phyloP scores from a whole-genome alignment of 352 stramenopile species.

The Elongisporangium senticosum region DNA sequence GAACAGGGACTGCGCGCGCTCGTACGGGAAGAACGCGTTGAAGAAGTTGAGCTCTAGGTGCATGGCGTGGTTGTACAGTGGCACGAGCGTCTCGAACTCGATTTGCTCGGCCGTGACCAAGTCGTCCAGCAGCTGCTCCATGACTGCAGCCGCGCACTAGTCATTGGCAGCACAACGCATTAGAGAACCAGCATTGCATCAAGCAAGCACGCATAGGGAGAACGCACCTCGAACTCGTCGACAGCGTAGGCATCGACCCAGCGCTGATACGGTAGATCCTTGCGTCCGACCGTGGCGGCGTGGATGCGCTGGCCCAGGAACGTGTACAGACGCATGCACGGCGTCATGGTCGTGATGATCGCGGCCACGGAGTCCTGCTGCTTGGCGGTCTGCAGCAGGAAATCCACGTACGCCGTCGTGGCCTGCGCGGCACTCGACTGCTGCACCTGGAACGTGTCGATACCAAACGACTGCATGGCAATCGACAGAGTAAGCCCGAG shows the following conservation, averaged over 20 bases:
- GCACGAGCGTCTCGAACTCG: constrained; percentile 16
- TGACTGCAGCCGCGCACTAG: constrained; percentile 17
- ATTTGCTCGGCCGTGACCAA: constrained; percentile 17
- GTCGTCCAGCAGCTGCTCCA: constrained; percentile 33
- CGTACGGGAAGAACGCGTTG: constrained; percentile 34
- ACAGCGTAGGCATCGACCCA: constrained; percentile 49
- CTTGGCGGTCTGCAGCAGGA: constrained; percentile 38
- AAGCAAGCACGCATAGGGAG: background rate
- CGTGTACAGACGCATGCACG: constrained; percentile 43
- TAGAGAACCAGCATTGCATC: background rate
- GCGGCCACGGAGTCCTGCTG: constrained; percentile 18
- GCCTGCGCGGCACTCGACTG: constrained; percentile 19
- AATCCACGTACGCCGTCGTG: constrained; percentile 41
- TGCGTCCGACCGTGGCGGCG: constrained; percentile 2
- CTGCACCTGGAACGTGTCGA: constrained; percentile 28
- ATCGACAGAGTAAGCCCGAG: background rate
- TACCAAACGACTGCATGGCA: constrained; percentile 26
- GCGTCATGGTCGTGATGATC: constrained; percentile 51
- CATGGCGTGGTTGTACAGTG: constrained; percentile 47
- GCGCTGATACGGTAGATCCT: constrained; percentile 23
- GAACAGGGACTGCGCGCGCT: constrained; percentile 7
- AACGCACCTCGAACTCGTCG: constrained; percentile 28
- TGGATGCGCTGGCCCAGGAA: constrained; percentile 35
- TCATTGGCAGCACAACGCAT: background rate
- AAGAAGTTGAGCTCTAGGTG: constrained; percentile 54